Base-by-base conservation (phyloP, 305 asterid species). In the Salvia sclarea region DNA sequence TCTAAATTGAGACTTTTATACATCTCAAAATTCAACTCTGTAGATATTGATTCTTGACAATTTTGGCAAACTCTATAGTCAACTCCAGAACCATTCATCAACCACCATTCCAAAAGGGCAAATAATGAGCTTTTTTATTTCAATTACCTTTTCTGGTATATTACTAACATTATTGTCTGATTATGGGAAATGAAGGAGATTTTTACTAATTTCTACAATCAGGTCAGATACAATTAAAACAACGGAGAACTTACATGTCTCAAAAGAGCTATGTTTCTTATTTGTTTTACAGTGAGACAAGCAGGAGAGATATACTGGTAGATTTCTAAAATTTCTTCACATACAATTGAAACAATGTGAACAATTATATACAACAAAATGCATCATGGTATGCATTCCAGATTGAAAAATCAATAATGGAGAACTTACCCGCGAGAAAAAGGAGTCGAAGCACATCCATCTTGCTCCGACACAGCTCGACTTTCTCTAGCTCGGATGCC, bases 301-400 rank as follows among this genome's bases (percentile, higher is more conserved):
- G 33, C 28, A 21, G 13, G 13, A 18, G 54, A 17, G 17, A 17
- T 47, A n/a, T n/a, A n/a, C 18, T 17, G 8, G 54, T 3, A 17
- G 22, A 47, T 47, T 17, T 47, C 10, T 47, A 47, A 7, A 9
- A 18, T 2, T 2, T 17, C 2, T 47, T 47, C 12, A 47, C 54
- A 47, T 47, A 17, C 11, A 47, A 8, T 35, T 61, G 66, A 45
- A 66, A 57, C 25, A 61, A 61, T 41, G 35, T 24, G 35, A 48
- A 70, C 45, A 57, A 64, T 49, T 75, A 55, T 69, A 30, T 64
- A 76, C 68, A 56, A 69, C 75, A 75, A 11, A 41, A 45, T 21
- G 64, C 35, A 28, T 21, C 45, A 18, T 14, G 3, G 52, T 38
- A 57, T 18, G 20, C n/a, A 41, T 45, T 44, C 50, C 31, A 45